phyloP scores from a whole-genome alignment of 345 rosid species.

The Pugionium cornutum region DNA sequence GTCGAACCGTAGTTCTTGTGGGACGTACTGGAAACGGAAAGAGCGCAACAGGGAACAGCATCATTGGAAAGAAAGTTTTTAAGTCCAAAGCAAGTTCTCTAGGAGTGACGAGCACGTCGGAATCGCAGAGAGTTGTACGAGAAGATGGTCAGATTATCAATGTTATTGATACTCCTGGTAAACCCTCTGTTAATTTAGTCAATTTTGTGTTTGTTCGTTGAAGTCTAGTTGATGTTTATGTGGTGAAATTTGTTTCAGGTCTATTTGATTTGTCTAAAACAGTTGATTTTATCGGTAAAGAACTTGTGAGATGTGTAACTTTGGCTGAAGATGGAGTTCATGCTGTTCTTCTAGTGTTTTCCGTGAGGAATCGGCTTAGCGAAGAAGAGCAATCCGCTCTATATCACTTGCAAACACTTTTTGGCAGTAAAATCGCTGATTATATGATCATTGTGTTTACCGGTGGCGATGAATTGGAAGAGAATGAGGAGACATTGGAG shows the following conservation, averaged over 20 bases:
- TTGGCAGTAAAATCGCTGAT: conserved; percentile 68
- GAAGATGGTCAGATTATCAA: conserved; percentile 69
- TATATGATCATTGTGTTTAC: conserved; percentile 88
- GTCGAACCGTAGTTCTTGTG: conserved; percentile 70
- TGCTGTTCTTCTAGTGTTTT: conserved; percentile 71
- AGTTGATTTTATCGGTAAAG: conserved; percentile 72
- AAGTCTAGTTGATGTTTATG: neutral
- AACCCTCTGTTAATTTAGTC: neutral
- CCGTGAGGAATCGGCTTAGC: conserved; percentile 63
- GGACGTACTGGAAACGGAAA: conserved; percentile 95
- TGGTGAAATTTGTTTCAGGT: conserved; percentile 46
- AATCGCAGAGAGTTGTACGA: conserved; percentile 54
- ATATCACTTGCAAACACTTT: conserved; percentile 65
- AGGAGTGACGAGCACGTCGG: conserved; percentile 75
- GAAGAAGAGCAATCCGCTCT: conserved; percentile 76
- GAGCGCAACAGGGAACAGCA: conserved; percentile 89
- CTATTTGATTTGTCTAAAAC: conserved; percentile 72
- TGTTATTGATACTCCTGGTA: conserved; percentile 96
- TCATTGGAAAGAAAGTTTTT: conserved; percentile 69
- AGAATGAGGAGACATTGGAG: conserved; percentile 71
- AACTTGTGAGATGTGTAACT: conserved; percentile 74
- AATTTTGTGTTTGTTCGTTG: neutral
- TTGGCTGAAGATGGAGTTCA: conserved; percentile 90
- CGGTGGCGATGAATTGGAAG: conserved; percentile 91
- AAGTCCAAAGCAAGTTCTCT: conserved; percentile 67